Evolutionary conservation across 116 monocot genomes (phyloP).

Genomic region (Dioscorea cayenensis): DNA sequence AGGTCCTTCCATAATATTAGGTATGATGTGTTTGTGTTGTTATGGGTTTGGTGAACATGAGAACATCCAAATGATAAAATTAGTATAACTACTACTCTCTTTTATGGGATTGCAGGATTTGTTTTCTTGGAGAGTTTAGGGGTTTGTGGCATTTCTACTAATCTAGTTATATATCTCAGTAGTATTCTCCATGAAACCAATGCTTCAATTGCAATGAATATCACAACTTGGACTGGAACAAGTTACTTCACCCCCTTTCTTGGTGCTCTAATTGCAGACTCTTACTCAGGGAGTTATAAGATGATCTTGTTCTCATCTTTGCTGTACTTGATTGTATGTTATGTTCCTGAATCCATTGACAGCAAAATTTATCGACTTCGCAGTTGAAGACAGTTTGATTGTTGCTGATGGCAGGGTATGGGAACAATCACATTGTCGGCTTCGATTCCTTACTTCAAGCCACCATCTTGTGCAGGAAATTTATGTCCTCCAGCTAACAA

Average conservation of each 20-base stretch:
- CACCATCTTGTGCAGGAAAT: constrained; percentile 5
- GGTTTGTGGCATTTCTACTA: constrained; percentile 35
- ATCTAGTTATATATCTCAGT: constrained; percentile 53
- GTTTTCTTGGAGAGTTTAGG: constrained; percentile 51
- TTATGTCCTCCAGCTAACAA: constrained; percentile 2
- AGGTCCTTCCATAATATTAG: no score
- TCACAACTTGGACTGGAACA: constrained; percentile 61
- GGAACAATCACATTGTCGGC: constrained; percentile 27
- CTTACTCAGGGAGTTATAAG: constrained; percentile 41
- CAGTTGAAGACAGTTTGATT: no score
- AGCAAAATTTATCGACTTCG: neutral
- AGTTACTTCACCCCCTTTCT: constrained; percentile 52
- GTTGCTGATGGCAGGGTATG: constrained; percentile 31
- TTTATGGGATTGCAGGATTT: constrained; percentile 23
- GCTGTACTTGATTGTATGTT: constrained; percentile 43
- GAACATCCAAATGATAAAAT: no score
- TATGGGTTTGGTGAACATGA: no score
- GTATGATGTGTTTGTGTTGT: no score
- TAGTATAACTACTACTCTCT: neutral
- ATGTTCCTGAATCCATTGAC: neutral
- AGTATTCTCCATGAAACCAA: constrained; percentile 44
- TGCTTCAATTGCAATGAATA: constrained; percentile 34
- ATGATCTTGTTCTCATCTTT: constrained; percentile 47
- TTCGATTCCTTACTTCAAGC: constrained; percentile 7
- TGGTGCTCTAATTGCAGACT: constrained; percentile 53